Base-by-base conservation (phyloP, 352 stramenopile genomes). In the Blastocystis sp. region DNA sequence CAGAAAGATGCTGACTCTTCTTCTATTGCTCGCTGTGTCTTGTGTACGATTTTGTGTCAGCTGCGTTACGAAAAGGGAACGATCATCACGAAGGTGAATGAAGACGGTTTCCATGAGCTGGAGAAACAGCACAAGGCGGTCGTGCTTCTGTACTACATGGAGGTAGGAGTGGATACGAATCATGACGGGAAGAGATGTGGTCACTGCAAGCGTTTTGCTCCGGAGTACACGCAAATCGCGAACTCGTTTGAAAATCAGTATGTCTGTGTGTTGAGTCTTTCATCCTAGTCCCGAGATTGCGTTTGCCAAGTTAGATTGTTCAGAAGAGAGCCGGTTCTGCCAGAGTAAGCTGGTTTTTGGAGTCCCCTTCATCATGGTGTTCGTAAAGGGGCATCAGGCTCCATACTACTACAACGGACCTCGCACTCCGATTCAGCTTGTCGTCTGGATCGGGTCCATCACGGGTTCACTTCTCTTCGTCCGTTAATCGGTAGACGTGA, bases 161-260 rank as follows among this genome's bases (percentile, higher is more conserved):
- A 41, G 13, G 55, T 69, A 69, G 51, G 19, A 50, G 3, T 29
- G n/a, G 21, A 10, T 33, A 24, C 2, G 29, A 24, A 19, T 85
- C n/a, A 85, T 55, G 9, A 55, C 9, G 24, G 9, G 3, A 70
- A 85, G 74, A 55, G 74, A 33, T 85, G 74, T 31, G 29, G 21
- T 41, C 55, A 85, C 66, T 85, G 74, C 37, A 85, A 85, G 37
- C 74, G 74, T 21, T 85, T 70, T 69, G n/a, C 50, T 1, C 74
- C 74, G 4, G 37, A 33, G 29, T 85, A 70, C 41, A 51, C 65
- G 51, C 74, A 67, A 51, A 45, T 85, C 21, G 74, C 60, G 16
- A 85, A 85, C 45, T 85, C 74, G 13, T 85, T 70, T 50, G 33
- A 37, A 26, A 0, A 66, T 37, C 50, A 59, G 66, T 69, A 67